Base-by-base conservation (phyloP, 306 rosid species). In the Abrus pulchellus region DNA sequence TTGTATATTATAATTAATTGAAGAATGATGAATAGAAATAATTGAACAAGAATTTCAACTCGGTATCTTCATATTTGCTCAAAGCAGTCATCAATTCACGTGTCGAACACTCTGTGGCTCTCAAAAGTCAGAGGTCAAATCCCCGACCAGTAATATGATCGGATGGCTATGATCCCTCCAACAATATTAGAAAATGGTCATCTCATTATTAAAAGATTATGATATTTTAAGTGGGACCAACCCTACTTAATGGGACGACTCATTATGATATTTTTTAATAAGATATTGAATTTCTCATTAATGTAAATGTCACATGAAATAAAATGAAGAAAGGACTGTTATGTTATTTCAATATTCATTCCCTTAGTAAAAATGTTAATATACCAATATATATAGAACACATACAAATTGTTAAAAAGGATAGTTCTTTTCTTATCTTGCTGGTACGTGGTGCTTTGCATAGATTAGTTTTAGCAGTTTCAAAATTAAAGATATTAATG, bases 91-190 rank as follows among this genome's bases (percentile, higher is more conserved):
- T 41, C 74, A 38, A 38, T 38, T 45, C 69, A 82, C 68, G 78
- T 76, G 82, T 63, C 68, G n/a, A 56, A 28, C 74, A 60, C 29
- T 27, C 44, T 54, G 76, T 28, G 68, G 64, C 63, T 45, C 70
- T 56, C 73, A 77, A 82, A 59, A 56, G 88, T 85, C 87, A 87
- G 88, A 67, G 59, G 7, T 78, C 85, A 77, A 65, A 56, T 69
- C 62, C 74, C 69, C 62, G 80, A 88, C 86, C 80, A 36, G 87
- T 73, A 87, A 80, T 82, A 36, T 83, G 88, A 73, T 80, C 78
- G 7, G 56, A 80, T 47, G 77, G 83, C 77, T 59, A 34, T 8
- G 38, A 70, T 60, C 72, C 64, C 65, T 48, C 27, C 72, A 71
- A 80, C 7, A n/a, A 4, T 14, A 68, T 54, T 78, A 66, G 2